Base-by-base conservation (phyloP, 495 filamentous ascomycete species). In the Talaromyces liani region DNA sequence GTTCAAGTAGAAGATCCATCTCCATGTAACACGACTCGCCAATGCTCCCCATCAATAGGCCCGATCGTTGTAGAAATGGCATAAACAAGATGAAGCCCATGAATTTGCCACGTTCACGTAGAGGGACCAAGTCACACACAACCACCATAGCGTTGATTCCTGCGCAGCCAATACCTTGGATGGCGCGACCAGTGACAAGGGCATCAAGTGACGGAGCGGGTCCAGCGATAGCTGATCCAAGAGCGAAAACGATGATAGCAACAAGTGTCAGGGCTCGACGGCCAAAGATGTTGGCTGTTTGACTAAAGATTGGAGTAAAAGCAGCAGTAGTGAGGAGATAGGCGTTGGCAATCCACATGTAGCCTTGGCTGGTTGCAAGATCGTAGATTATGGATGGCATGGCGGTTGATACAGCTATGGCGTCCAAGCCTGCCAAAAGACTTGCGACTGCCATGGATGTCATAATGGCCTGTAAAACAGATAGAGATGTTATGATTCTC, bases 291-390 rank as follows among this genome's bases (percentile, higher is more conserved):
- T 63, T 58, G 45, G 55, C 57, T n/a, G 49, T 58, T 33, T 64
- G 61, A 51, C 61, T 49, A 16, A 53, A 63, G n/a, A 34, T 63
- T 20, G 61, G 61, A 8, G 55, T 58, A n/a, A 58, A 58, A 29
- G 55, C 55, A 14, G 55, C 29, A n/a, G 55, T 58, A 7, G 77
- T 61, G 7, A 81, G 65, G 39, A 79, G 62, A 66, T 72, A 81
- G 18, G 61, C 65, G 58, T 76, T 78, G 25, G 64, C 64, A 36
- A 75, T 63, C 78, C 77, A 81, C 57, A 79, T 64, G 61, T 79
- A 82, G 34, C 62, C 41, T 6, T 69, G 62, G 7, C 70, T 70
- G 14, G 63, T 65, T 45, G 65, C 58, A 10, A 82, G 65, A 1
- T 71, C 72, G 16, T 39, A 49, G 7, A 67, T 64, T 56, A 83